Percentiles rank a stretch among this genome's conserved stretches.
phyloP scores from a whole-genome alignment of 495 filamentous ascomycete species.

The Xylaria bambusicola region DNA sequence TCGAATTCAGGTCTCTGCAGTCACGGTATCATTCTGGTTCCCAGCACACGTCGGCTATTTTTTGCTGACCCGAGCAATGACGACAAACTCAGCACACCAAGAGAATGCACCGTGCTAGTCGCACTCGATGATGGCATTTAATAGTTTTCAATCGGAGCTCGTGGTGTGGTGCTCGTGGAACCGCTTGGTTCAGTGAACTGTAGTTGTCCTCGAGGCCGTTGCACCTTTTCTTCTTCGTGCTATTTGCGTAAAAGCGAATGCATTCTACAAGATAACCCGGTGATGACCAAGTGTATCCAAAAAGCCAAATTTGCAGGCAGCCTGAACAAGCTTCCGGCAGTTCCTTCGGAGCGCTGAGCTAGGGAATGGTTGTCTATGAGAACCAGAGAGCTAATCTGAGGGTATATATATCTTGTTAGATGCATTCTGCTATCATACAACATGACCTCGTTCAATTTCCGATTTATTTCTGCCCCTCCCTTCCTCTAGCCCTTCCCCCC shows the following conservation, averaged over 20 bases:
- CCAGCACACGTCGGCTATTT: neutral
- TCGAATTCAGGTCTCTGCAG: slow-evolving; percentile 22
- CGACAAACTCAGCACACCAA: slow-evolving; percentile 25
- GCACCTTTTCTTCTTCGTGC: slow-evolving; percentile 22
- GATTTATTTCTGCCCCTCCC: too few species aligned
- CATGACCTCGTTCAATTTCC: too few species aligned
- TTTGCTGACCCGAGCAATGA: slow-evolving; percentile 30
- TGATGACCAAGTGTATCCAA: slow-evolving; percentile 61
- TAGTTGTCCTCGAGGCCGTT: slow-evolving; percentile 18
- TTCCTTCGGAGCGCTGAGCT: slow-evolving; percentile 18
- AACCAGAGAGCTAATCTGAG: slow-evolving; percentile 67
- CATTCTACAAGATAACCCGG: slow-evolving; percentile 41
- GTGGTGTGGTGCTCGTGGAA: slow-evolving; percentile 17
- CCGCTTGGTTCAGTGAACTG: slow-evolving; percentile 17
- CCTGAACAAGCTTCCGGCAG: slow-evolving; percentile 29
- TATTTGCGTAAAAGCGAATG: slow-evolving; percentile 18
- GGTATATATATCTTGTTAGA: slow-evolving; percentile 36
- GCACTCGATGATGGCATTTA: slow-evolving; percentile 38
- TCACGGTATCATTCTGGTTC: slow-evolving; percentile 10
- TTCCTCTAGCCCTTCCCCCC: too few species aligned
- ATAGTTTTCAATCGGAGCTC: slow-evolving; percentile 66
- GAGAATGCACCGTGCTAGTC: slow-evolving; percentile 16
- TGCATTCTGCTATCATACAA: neutral
- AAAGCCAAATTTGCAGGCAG: slow-evolving; percentile 67
- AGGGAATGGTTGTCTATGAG: slow-evolving; percentile 54